These are phyloP conservation scores for Reutealis trisperma DNA, from an alignment of 345 rosid species.

Conservation along the genomic window DNA sequence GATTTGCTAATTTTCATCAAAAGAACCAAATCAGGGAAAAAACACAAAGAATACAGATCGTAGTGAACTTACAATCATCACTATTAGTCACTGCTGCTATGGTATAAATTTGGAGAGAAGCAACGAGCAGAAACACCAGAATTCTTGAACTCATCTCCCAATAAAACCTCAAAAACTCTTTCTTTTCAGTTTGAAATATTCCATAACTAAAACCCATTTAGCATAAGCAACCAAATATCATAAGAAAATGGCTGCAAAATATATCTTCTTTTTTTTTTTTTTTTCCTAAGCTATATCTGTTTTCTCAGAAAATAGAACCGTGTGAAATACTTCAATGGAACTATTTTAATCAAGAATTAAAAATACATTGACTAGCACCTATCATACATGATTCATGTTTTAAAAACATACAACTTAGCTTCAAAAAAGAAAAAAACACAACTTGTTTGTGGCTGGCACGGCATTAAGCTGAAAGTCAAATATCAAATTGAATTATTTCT, in stretches of 20 bases:
- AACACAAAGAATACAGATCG: neutral
- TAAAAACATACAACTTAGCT: too few species aligned
- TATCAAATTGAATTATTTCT: neutral
- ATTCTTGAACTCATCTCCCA: neutral
- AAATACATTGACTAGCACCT: neutral
- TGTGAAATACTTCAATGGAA: neutral
- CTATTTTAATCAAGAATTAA: neutral
- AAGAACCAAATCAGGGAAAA: neutral
- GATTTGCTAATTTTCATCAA: neutral
- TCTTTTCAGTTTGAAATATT: neutral
- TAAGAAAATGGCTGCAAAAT: neutral
- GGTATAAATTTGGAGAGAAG: conserved; percentile 16
- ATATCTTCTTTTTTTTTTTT: too few species aligned
- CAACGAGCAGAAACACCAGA: neutral
- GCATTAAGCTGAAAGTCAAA: neutral
- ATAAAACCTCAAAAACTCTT: neutral
- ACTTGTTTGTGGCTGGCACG: neutral
- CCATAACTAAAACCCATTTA: neutral
- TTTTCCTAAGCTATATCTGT: neutral
- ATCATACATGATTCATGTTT: neutral
- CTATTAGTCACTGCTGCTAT: conserved; percentile 27
- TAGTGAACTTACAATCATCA: conserved; percentile 37
- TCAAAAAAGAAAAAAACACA: too few species aligned
- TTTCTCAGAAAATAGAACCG: neutral
- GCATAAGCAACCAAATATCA: neutral